Conservation (phyloP, 1,284 basidiomycete species). For the Ustilago xerochloae region DNA sequence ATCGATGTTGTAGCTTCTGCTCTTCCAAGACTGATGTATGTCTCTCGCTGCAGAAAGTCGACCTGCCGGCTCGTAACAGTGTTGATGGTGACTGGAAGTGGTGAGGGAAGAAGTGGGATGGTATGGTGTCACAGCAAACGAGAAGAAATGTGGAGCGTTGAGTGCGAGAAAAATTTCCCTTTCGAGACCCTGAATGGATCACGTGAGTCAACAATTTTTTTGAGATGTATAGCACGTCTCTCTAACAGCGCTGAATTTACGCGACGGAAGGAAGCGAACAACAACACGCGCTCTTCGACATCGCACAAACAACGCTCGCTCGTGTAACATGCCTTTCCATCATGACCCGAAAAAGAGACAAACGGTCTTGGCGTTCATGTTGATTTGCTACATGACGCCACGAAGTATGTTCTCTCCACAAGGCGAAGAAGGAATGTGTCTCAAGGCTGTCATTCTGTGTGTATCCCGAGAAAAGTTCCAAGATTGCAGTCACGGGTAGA, state of each 20-base stretch:
- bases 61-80: neutral
- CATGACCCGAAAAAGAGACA: neutral
- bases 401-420: neutral
- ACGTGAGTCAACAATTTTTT: neutral
- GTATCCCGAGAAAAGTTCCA: too few species aligned
- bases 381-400: neutral
- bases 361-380: neutral
- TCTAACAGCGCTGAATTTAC: neutral
- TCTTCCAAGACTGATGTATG: too few species aligned
- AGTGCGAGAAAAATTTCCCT: constrained; percentile 17
- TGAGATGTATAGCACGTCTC: neutral
- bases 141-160: constrained; percentile 13
- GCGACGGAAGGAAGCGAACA: neutral
- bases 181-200: constrained; percentile 7
- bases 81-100: neutral
- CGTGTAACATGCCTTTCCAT: neutral
- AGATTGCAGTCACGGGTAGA: too few species aligned
- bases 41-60: too few species aligned
- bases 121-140: constrained; percentile 1
- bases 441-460: neutral
- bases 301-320: neutral
- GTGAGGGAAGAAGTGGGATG: neutral
- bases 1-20: too few species aligned
- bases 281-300: neutral
- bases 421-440: constrained; percentile 6